Conservation (phyloP, 108 stramenopile species). For the Pseudonitzschia pungens region DNA sequence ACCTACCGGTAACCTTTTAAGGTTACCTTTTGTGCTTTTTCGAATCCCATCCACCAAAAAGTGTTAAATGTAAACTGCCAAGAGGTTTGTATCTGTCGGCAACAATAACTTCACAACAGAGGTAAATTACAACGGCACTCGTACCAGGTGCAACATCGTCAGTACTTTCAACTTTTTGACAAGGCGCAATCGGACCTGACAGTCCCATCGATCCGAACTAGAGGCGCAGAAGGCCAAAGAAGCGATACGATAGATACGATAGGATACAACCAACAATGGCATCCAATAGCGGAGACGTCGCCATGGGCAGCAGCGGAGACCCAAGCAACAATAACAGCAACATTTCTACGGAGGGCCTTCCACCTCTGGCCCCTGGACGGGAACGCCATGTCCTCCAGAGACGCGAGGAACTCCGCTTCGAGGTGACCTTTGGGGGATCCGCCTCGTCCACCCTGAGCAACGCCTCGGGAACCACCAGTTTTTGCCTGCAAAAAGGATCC, state of each 20-base stretch:
- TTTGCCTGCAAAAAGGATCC: slow-evolving; percentile 41
- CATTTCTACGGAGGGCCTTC: slow-evolving; percentile 18
- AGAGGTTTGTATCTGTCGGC: no score
- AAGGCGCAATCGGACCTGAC: neutral
- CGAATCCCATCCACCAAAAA: no score
- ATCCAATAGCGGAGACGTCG: neutral
- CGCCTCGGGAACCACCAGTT: slow-evolving; percentile 14
- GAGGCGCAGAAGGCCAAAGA: no score
- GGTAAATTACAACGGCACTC: neutral
- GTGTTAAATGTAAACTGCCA: no score
- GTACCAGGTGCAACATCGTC: no score
- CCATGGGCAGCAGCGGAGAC: no score
- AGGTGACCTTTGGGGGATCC: slow-evolving; percentile 42
- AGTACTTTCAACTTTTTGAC: no score
- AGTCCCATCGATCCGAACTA: neutral
- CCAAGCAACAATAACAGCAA: neutral
- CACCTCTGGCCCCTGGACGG: slow-evolving; percentile 15
- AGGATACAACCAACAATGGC: neutral
- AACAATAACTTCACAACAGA: neutral
- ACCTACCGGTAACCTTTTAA: no score
- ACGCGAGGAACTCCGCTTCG: slow-evolving; percentile 58
- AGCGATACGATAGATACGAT: no score
- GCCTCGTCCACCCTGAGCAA: slow-evolving; percentile 9
- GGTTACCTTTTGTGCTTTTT: no score
- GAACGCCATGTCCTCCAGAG: slow-evolving; percentile 47